Base-by-base conservation (phyloP, 495 filamentous ascomycete genomes). In the Wilcoxina mikolae region DNA sequence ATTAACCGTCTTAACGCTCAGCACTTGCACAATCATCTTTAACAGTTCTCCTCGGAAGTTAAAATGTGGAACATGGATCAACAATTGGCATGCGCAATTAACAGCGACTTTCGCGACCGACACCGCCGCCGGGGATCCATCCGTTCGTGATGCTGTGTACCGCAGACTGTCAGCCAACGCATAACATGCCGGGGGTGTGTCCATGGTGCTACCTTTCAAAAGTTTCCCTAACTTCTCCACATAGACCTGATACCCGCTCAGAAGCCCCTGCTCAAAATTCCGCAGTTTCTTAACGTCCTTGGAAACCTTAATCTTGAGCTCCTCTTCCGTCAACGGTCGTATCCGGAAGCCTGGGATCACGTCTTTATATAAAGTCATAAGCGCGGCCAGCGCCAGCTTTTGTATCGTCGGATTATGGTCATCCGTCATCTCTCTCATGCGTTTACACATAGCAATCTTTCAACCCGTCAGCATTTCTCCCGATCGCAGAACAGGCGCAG, bases 291-390 rank as follows among this genome's bases (percentile, higher is more conserved):
- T 78, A 38, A 95, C 88, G 20, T 96, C 91, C 66, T 95, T 95
- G 3, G 88, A 94, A 3, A 96, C 65, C 68, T 91, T 94, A 31
- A 77, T 80, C 23, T 73, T 73, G 61, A 78, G 74, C 55, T 83
- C 78, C 18, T 83, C 81, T 39, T 89, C 85, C 2, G 74, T 74
- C 4, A 84, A 68, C 18, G 88, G 86, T 18, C 91, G 82, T 68
- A 96, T 96, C 31, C 91, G 76, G 60, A 96, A 98, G 4, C 90
- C 91, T 0, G 91, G 91, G 44, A 98, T 95, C 39, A 95, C 75
- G 71, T 96, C 89, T 66, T 88, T 93, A 69, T 87, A 98, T n/a
- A 95, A 76, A 4, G 89, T 80, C 64, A 89, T 73, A 68, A 94
- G 88, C 18, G 88, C 83, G 15, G 79, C 85, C 24, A 98, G 68